Evolutionary conservation across 225 moss, liverwort and hornwort genomes (phyloP).

Genomic region (Physcomitrellopsis africana): DNA sequence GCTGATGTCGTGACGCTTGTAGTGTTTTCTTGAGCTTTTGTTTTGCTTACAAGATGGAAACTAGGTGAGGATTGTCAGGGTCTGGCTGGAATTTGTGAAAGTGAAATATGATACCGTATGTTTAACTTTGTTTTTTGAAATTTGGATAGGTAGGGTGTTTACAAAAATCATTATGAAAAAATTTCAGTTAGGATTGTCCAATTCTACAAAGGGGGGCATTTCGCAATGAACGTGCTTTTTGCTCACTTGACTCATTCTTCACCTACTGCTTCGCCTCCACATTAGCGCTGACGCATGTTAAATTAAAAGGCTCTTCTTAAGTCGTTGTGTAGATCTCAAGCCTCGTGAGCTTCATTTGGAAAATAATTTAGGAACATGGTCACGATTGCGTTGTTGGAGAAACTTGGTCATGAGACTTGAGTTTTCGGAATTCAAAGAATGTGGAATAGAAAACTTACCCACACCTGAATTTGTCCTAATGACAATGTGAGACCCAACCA

Average conservation of each 20-base stretch:
- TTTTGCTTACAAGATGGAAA: constrained; percentile 11
- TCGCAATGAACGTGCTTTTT: constrained; percentile 6
- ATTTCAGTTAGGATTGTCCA: constrained; percentile 5
- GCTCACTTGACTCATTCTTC: constrained; percentile 13
- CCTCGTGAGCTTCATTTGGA: neutral
- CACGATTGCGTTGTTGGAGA: neutral
- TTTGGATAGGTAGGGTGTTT: neutral
- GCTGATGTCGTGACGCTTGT: neutral
- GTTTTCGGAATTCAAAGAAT: neutral
- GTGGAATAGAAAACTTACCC: neutral
- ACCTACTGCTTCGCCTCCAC: neutral
- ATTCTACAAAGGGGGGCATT: neutral
- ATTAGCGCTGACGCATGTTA: neutral
- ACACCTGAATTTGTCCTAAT: constrained; percentile 1
- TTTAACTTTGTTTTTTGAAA: neutral
- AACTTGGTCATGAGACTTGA: neutral
- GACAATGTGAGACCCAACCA: neutral
- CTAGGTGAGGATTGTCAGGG: constrained; percentile 5
- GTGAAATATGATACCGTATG: neutral
- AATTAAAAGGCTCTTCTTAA: too few species aligned
- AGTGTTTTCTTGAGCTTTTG: constrained; percentile 1
- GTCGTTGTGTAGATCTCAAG: constrained; percentile 3
- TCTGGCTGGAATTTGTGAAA: constrained; percentile 10
- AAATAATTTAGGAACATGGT: neutral
- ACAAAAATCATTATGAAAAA: neutral